phyloP scores from a whole-genome alignment of 2,329 filamentous ascomycete genomes.

The Stagonosporopsis chrysanthemi region DNA sequence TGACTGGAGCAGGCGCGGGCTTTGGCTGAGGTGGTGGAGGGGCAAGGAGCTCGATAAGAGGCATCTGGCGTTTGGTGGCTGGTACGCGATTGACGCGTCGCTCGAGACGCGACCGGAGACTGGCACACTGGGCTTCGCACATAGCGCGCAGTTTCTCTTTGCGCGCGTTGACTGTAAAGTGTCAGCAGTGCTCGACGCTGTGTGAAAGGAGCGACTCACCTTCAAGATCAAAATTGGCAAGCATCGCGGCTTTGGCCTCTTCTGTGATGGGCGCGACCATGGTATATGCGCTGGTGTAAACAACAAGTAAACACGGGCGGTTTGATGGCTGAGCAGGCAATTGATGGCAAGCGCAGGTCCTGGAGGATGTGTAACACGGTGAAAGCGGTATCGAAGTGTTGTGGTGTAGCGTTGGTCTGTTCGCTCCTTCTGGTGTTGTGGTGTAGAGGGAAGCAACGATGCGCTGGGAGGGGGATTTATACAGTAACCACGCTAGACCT shows the following conservation, averaged over 20 bases:
- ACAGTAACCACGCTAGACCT: background rate
- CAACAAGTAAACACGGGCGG: constrained; percentile 26
- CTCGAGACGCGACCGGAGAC: constrained; percentile 84
- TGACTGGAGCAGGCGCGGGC: constrained; percentile 19
- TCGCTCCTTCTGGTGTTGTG: constrained; percentile 25
- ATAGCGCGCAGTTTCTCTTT: constrained; percentile 87
- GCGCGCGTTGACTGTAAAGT: constrained; percentile 77
- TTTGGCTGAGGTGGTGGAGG: constrained; percentile 17
- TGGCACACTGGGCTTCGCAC: constrained; percentile 86
- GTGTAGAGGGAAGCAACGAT: constrained; percentile 27
- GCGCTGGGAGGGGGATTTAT: constrained; percentile 3
- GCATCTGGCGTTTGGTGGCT: constrained; percentile 75
- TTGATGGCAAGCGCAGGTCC: background rate
- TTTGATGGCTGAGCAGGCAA: background rate
- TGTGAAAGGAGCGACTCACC: constrained; percentile 24
- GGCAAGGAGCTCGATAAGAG: constrained; percentile 79
- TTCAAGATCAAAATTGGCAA: constrained; percentile 45
- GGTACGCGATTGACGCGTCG: constrained; percentile 94
- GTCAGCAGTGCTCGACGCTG: constrained; percentile 26
- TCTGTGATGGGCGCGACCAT: constrained; percentile 39
- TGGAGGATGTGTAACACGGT: background rate
- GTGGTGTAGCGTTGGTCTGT: constrained; percentile 18
- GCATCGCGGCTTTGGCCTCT: constrained; percentile 46
- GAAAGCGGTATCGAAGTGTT: background rate
- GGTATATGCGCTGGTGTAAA: constrained; percentile 25